A percentile compares a stretch with the other conserved stretches of the same genome.
phyloP scores from a whole-genome alignment of 192 early-diverging fungal species.

The Coemansia sp. region DNA sequence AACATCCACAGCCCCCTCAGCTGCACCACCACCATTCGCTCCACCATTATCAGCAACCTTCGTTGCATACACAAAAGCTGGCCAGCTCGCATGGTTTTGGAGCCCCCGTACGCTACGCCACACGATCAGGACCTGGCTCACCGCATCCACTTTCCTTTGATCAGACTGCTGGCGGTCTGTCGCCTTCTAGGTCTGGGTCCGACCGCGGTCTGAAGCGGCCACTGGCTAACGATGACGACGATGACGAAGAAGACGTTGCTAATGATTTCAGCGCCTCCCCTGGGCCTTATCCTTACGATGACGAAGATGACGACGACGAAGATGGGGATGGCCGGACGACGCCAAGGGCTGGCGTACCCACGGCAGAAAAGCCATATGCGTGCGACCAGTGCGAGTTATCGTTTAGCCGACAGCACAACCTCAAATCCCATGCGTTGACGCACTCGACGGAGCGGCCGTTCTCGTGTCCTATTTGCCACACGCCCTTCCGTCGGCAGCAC shows the following conservation, averaged over 20 bases:
- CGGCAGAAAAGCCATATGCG: constrained; percentile 54
- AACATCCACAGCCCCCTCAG: constrained; percentile 8
- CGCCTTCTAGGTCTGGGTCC: constrained; percentile 14
- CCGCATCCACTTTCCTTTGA: constrained; percentile 35
- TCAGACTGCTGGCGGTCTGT: constrained; percentile 27
- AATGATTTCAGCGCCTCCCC: constrained; percentile 14
- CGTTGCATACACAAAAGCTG: neutral
- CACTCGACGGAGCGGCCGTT: constrained; percentile 77
- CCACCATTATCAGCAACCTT: neutral
- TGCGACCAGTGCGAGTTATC: constrained; percentile 65
- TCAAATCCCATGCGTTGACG: constrained; percentile 72
- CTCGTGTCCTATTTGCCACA: constrained; percentile 66
- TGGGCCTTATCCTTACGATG: constrained; percentile 5
- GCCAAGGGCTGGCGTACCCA: constrained; percentile 24
- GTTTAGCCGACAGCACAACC: constrained; percentile 75
- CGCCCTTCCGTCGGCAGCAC: constrained; percentile 84
- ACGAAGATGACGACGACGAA: neutral
- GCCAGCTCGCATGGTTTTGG: constrained; percentile 2
- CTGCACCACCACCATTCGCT: constrained; percentile 9
- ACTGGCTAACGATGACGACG: constrained; percentile 6
- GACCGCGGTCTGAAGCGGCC: constrained; percentile 28
- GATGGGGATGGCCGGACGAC: constrained; percentile 1
- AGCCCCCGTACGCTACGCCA: constrained; percentile 3
- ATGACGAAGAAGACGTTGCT: constrained; percentile 13
- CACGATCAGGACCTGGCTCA: constrained; percentile 23